Base-by-base conservation (phyloP, 768 basidiomycete species). In the Ramaria sp. region DNA sequence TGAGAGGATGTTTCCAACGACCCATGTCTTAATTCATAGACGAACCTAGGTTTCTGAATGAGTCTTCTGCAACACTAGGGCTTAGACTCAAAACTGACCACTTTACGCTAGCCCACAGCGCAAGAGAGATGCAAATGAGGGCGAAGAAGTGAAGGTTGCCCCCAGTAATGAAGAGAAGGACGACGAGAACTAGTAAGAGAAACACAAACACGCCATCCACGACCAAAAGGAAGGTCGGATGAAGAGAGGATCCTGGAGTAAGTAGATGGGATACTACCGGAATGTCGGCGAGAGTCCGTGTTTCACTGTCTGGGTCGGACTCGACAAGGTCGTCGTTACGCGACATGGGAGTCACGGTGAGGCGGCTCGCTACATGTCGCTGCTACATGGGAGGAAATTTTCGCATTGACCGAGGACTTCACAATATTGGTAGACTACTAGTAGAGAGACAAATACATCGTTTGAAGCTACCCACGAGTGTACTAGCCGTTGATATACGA, bases 21-120 rank as follows among this genome's bases (percentile, higher is more conserved):
- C 22, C 69, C 61, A 47, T 69, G 74, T 64, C 74, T 72, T 12
- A 88, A 68, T 63, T 88, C 86, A 61, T 76, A 70, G n/a, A 84
- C 75, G 63, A 84, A 82, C 83, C 84, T 88, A 65, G 57, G 59
- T 63, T 62, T 42, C 53, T 58, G 57, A 31, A 43, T 43, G 3
- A 43, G n/a, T n/a, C n/a, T 2, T 1, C 17, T 43, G n/a, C 51
- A 57, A 49, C 12, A 24, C 55, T 27, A 27, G 5, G 38, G 4
- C 34, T 37, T 22, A 47, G 45, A 53, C 47, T 39, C 42, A 9
- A n/a, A 51, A 68, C 76, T 57, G 67, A 87, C 90, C 88, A 91
- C 70, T 91, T 90, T 0, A 90, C 75, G 61, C 83, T 88, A 31
- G 73, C 83, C 88, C 88, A 91, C 31, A 92, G 71, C 31, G 75